These are phyloP conservation scores for Cladophialophora carrionii DNA, from an alignment of 2,329 filamentous ascomycete species.

Conservation along the genomic window DNA sequence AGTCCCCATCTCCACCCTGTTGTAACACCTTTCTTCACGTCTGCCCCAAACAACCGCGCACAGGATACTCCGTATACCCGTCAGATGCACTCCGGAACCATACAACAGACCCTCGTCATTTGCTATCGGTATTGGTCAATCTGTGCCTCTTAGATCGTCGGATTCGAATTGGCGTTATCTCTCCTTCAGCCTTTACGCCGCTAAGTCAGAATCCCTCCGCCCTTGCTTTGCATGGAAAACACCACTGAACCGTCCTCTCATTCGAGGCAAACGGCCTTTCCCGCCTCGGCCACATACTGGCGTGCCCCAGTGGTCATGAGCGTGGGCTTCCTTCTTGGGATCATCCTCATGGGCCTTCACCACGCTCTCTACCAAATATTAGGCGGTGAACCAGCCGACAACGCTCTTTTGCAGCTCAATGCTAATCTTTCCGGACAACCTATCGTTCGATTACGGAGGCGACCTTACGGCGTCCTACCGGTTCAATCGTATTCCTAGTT, in stretches of 20 bases:
- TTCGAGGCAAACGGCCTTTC: slow-evolving; percentile 18
- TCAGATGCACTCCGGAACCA: background rate
- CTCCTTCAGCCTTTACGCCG: too few relatives aligned
- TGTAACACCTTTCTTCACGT: background rate
- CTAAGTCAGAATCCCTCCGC: background rate
- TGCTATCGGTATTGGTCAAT: background rate
- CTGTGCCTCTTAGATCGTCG: too few relatives aligned
- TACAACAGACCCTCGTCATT: background rate
- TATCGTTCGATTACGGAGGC: too few relatives aligned
- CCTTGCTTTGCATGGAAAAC: slow-evolving; percentile 13
- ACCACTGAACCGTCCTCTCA: background rate
- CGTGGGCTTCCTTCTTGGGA: slow-evolving; percentile 13
- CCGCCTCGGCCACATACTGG: slow-evolving; percentile 21
- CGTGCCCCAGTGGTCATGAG: slow-evolving; percentile 25
- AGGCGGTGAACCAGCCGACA: slow-evolving; percentile 17
- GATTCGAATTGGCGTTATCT: too few relatives aligned
- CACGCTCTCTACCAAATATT: slow-evolving; percentile 23
- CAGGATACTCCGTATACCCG: background rate
- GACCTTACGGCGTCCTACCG: slow-evolving; percentile 15
- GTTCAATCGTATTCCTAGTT: slow-evolving; percentile 8
- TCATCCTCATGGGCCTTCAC: slow-evolving; percentile 19
- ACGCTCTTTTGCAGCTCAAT: slow-evolving; percentile 18
- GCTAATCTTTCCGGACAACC: too few relatives aligned
- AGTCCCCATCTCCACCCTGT: background rate
- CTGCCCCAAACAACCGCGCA: background rate